Evolutionary conservation across 148 eudicot genomes (phyloP).

Genomic region (Camellia japonica): DNA sequence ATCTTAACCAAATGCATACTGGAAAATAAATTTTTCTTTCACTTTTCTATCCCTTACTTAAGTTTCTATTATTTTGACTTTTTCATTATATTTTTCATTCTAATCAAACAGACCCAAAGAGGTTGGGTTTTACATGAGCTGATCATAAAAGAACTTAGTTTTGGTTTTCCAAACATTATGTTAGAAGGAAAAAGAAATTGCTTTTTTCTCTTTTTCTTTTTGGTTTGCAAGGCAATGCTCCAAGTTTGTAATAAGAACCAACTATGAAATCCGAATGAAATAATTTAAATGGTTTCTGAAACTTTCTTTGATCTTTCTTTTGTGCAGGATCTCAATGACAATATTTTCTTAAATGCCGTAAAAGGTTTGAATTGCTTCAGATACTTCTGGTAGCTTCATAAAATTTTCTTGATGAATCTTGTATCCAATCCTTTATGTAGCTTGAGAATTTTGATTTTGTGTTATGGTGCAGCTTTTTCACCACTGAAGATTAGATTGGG

Average conservation of each 20-base stretch:
- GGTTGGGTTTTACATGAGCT: neutral
- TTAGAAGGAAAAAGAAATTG: neutral
- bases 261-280: no score
- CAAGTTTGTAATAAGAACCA: no score
- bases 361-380: constrained; percentile 32
- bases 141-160: neutral
- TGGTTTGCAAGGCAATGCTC: no score
- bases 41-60: no score
- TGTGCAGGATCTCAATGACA: constrained; percentile 56
- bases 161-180: neutral
- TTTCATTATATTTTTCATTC: no score
- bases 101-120: no score
- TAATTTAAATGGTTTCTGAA: neutral
- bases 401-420: no score
- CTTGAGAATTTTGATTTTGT: neutral
- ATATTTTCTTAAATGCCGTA: constrained; percentile 46
- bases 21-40: no score
- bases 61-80: no score
- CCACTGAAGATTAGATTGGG: constrained; percentile 88
- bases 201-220: no score
- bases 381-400: neutral
- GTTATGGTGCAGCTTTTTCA: constrained; percentile 70
- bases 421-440: neutral
- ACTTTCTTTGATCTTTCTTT: neutral
- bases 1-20: no score